These are phyloP conservation scores for Odontarrhena argentea DNA, from an alignment of 345 rosid species.

Conservation along the genomic window DNA sequence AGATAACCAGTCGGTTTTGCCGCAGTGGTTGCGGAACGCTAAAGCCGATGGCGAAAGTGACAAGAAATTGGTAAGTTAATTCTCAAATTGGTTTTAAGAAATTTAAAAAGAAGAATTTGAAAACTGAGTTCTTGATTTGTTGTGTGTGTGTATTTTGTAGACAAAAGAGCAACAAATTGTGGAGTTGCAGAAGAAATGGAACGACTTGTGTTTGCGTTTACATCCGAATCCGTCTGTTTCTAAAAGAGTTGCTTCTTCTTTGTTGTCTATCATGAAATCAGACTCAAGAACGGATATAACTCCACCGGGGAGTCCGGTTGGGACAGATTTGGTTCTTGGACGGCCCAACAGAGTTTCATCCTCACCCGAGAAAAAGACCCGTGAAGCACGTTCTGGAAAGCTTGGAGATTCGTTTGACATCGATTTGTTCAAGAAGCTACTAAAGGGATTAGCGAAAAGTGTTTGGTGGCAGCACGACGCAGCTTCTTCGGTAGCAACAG, in stretches of 20 bases:
- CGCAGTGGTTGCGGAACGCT: conserved; percentile 88
- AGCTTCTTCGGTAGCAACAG: conserved; percentile 77
- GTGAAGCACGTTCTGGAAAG: conserved; percentile 50
- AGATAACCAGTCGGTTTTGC: conserved; percentile 52
- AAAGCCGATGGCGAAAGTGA: conserved; percentile 51
- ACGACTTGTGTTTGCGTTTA: conserved; percentile 57
- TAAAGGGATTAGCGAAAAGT: conserved; percentile 69
- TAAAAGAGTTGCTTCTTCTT: conserved; percentile 50
- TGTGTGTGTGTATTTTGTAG: conserved; percentile 38
- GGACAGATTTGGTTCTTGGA: conserved; percentile 87
- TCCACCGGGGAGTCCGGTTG: conserved; percentile 78
- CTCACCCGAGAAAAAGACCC: conserved; percentile 46
- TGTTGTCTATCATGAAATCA: conserved; percentile 44
- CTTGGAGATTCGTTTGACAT: conserved; percentile 51
- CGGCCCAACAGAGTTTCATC: conserved; percentile 47
- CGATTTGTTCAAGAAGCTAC: conserved; percentile 75
- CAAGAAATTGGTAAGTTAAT: conserved; percentile 46
- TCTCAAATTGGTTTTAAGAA: background rate
- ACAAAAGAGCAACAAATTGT: conserved; percentile 59
- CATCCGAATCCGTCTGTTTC: conserved; percentile 58
- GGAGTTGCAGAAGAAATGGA: conserved; percentile 88
- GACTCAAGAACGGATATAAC: conserved; percentile 44
- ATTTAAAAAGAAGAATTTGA: background rate
- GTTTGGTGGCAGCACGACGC: conserved; percentile 98
- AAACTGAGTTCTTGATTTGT: background rate